Evolutionary conservation across 805 yeast genomes (phyloP).

Genomic region (Ogataea degrootiae): DNA sequence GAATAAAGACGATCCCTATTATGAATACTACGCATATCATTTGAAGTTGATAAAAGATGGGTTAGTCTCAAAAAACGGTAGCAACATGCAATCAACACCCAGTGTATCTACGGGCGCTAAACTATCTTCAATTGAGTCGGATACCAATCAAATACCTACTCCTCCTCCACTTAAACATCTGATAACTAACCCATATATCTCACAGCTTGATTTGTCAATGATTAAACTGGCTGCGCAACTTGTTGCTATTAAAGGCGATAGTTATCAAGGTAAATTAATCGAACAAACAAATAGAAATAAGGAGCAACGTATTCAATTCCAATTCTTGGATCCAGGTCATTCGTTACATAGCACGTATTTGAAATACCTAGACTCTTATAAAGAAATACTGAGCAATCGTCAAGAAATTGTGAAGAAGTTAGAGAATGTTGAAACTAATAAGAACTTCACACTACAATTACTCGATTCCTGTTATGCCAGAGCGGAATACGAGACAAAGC

Average conservation of each 20-base stretch:
- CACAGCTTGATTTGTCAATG: constrained; percentile 60
- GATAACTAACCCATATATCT: constrained; percentile 35
- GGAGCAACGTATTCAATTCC: constrained; percentile 52
- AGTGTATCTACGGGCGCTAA: too few species aligned
- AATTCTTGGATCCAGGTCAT: constrained; percentile 57
- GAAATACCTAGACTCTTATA: constrained; percentile 54
- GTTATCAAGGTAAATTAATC: constrained; percentile 36
- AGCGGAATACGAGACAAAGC: constrained; percentile 47
- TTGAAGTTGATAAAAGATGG: constrained; percentile 32
- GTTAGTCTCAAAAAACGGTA: constrained; percentile 1
- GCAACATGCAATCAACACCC: not conserved
- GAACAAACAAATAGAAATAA: constrained; percentile 20
- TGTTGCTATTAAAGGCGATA: constrained; percentile 55
- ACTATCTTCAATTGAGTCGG: too few species aligned
- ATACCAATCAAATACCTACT: not conserved
- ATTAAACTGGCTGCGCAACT: constrained; percentile 70
- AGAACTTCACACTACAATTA: constrained; percentile 24
- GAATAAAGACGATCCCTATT: constrained; percentile 45
- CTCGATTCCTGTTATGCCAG: constrained; percentile 46
- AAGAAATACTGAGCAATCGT: constrained; percentile 28
- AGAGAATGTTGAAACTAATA: constrained; percentile 15
- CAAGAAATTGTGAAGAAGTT: constrained; percentile 15
- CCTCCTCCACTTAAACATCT: constrained; percentile 25
- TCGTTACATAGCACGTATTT: constrained; percentile 51
- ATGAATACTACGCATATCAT: constrained; percentile 52